These are phyloP conservation scores for Dryas integrifolia DNA, from an alignment of 331 rosid species.

Conservation along the genomic window DNA sequence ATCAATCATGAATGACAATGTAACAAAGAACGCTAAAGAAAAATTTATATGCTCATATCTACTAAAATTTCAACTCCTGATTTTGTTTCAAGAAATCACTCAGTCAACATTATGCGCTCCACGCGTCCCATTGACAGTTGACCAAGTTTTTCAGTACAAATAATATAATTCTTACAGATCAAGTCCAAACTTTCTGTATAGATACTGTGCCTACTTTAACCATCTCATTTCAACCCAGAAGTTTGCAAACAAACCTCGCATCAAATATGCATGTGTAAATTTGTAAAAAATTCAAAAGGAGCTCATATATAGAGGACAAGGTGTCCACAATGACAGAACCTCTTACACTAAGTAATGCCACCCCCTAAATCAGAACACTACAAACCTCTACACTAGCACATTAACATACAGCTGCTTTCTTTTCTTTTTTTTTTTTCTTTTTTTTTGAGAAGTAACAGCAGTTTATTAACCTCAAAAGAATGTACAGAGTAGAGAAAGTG, in stretches of 20 bases:
- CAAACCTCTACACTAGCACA: too few species aligned
- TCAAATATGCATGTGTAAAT: neutral
- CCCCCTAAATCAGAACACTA: too few species aligned
- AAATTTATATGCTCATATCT: neutral
- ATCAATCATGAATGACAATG: slow-evolving; percentile 25
- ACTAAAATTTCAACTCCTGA: neutral
- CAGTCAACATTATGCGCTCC: neutral
- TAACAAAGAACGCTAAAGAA: slow-evolving; percentile 7
- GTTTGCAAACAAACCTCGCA: neutral
- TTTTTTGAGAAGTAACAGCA: too few species aligned
- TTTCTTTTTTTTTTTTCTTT: too few species aligned
- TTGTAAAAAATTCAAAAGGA: neutral
- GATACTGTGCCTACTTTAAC: neutral
- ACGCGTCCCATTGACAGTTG: neutral
- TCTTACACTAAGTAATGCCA: too few species aligned
- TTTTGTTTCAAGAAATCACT: neutral
- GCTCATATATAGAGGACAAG: neutral
- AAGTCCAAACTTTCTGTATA: neutral
- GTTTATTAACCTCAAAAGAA: too few species aligned
- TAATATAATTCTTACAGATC: neutral
- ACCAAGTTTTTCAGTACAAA: neutral
- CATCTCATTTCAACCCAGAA: neutral
- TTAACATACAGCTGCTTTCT: too few species aligned
- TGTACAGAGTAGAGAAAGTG: too few species aligned
- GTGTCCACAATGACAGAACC: too few species aligned